Percentiles rank a stretch among this genome's conserved stretches.
phyloP scores from a whole-genome alignment of 768 basidiomycete species.

The Pilatotrama ljubarskyi region DNA sequence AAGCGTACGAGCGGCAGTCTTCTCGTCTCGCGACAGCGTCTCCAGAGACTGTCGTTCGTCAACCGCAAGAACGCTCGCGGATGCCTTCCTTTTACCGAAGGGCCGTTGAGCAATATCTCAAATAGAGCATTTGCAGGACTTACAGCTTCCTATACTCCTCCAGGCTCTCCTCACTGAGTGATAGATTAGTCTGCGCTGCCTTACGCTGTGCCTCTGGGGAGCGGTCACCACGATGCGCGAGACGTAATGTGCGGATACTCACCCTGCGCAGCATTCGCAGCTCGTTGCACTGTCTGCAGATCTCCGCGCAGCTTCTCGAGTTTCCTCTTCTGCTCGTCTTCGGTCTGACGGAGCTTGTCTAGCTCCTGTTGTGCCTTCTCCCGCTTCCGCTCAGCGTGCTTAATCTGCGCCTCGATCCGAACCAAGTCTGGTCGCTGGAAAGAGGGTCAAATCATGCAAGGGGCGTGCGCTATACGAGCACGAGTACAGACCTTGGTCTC shows the following conservation, averaged over 20 bases:
- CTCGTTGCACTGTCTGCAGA: conserved; percentile 59
- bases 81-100: conserved; percentile 59
- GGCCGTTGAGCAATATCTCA: background rate
- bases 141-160: conserved; percentile 86
- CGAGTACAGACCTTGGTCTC: conserved; percentile 69
- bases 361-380: conserved; percentile 64
- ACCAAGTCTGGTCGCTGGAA: conserved; percentile 83
- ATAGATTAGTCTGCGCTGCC: conserved; percentile 71
- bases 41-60: conserved; percentile 88
- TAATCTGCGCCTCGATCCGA: conserved; percentile 82
- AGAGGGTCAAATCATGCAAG: background rate
- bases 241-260: conserved; percentile 19
- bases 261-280: conserved; percentile 83
- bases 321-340: conserved; percentile 49
- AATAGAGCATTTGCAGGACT: conserved; percentile 28
- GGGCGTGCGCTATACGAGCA: conserved; percentile 1
- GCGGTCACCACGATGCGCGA: conserved; percentile 7
- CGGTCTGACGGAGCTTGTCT: conserved; percentile 66
- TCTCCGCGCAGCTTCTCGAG: conserved; percentile 63
- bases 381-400: conserved; percentile 78
- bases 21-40: conserved; percentile 78
- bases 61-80: conserved; percentile 76
- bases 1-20: conserved; percentile 64
- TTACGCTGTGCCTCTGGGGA: conserved; percentile 69
- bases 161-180: conserved; percentile 79